Base-by-base conservation (phyloP, 75 land plant species). In the Cryptomeria japonica region DNA sequence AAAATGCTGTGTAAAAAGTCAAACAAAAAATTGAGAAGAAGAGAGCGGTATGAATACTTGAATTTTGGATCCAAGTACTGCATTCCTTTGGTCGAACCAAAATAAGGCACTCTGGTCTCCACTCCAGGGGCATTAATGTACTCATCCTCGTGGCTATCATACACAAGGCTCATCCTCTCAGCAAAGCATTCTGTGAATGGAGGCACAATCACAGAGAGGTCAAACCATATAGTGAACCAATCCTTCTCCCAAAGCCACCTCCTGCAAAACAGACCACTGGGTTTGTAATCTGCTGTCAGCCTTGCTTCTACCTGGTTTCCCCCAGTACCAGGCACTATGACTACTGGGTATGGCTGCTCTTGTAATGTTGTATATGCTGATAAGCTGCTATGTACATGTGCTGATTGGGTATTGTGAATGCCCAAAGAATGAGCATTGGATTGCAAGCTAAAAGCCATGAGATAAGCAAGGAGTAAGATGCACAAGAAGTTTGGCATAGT, bases 261-360 rank as follows among this genome's bases (percentile, higher is more conserved):
- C 31, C 86, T 88, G 90, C 99, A 98, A 53, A 95, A 44, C 15
- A 90, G 86, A 86, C 90, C 91, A 79, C 91, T 80, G 4, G 98
- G 91, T 64, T 91, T 89, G 92, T 98, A 98, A 13, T 83, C 93
- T n/a, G 56, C 28, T 8, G 92, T 95, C 44, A 98, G 89, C 89
- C 93, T 90, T 0, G 94, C 99, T 88, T 98, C 97, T 2, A 98
- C 91, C 87, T 97, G 99, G 91, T 97, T 98, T 34, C 99, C 99
- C 28, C 99, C 99, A 42, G 90, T 92, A 7, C 99, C 99, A 12
- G 99, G 99, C 8, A 98, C 89, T 28, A 98, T 87, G 37, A 96
- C 89, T 44, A 97, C 85, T 13, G 98, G 99, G 73, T 93, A 92
- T 41, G 91, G 93, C 36, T 82, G 25, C 37, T 49, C 46, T 38